A percentile compares a stretch with the other conserved stretches of the same genome.
Evolutionary conservation across 306 rosid genomes (phyloP).

Genomic region (Corylus heterophylla): DNA sequence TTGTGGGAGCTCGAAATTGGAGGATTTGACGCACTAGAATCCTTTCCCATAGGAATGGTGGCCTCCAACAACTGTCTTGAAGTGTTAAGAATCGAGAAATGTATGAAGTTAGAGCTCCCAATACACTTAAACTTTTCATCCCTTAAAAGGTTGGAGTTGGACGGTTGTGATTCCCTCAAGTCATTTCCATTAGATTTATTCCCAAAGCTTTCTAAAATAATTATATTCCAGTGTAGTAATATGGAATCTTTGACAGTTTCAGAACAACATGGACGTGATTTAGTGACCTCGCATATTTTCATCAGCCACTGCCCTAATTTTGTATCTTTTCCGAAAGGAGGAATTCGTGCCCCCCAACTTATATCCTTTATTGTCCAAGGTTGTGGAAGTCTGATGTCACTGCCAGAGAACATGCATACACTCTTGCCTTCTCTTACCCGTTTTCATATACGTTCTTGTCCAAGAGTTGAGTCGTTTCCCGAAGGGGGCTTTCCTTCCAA

Average conservation of each 20-base stretch:
- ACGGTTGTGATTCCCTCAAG: not conserved
- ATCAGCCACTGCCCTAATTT: not conserved
- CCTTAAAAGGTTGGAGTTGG: not conserved
- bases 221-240: rapidly evolving
- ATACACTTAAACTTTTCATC: not conserved
- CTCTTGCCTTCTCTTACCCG: not conserved
- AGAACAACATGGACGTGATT: not conserved
- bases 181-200: not conserved
- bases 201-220: not conserved
- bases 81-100: rapidly evolving
- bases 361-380: rapidly evolving
- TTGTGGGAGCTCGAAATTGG: not conserved
- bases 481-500: not conserved
- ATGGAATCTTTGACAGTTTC: not conserved
- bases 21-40: not conserved
- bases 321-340: not conserved
- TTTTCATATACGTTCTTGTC: not conserved
- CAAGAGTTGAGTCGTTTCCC: conserved; percentile 1
- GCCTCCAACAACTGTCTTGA: not conserved
- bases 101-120: not conserved
- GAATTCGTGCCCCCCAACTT: not conserved
- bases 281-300: rapidly evolving
- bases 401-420: not conserved
- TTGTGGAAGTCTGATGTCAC: not conserved
- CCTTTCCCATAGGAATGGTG: not conserved